A percentile compares a stretch with the other conserved stretches of the same genome.
These are phyloP conservation scores for Senna siamea DNA, from an alignment of 306 rosid genomes.

Conservation along the genomic window DNA sequence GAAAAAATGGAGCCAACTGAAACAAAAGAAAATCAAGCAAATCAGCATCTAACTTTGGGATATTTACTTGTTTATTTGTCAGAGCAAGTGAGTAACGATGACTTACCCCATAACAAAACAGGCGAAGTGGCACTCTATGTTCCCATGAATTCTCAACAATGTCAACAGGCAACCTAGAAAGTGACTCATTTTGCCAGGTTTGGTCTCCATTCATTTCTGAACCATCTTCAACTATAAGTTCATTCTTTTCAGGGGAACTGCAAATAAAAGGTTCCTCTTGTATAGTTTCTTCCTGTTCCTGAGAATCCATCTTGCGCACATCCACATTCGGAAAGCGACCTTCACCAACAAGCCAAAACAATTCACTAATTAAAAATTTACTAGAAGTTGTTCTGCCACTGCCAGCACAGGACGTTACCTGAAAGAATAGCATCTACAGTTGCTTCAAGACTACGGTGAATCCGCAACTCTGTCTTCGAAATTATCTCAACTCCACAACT, in stretches of 20 bases:
- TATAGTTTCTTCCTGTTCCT: slow-evolving; percentile 48
- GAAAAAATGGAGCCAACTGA: neutral
- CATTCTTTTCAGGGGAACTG: slow-evolving; percentile 48
- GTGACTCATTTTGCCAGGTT: slow-evolving; percentile 43
- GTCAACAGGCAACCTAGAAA: slow-evolving; percentile 49
- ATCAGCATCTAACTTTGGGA: slow-evolving; percentile 7
- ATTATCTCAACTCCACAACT: slow-evolving; percentile 86
- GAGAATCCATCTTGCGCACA: slow-evolving; percentile 74
- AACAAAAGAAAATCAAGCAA: slow-evolving; percentile 5
- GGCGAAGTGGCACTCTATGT: slow-evolving; percentile 50
- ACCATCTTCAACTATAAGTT: slow-evolving; percentile 47
- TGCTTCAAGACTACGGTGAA: slow-evolving; percentile 84
- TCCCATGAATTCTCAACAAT: slow-evolving; percentile 53
- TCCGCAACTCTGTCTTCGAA: slow-evolving; percentile 85
- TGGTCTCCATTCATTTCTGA: slow-evolving; percentile 45
- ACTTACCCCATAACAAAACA: slow-evolving; percentile 94
- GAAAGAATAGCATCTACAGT: slow-evolving; percentile 90
- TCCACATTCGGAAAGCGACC: slow-evolving; percentile 81
- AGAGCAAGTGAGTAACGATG: slow-evolving; percentile 28
- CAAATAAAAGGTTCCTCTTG: slow-evolving; percentile 42
- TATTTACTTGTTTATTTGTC: slow-evolving; percentile 21
- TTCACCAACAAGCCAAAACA: slow-evolving; percentile 47
- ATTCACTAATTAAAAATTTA: slow-evolving; percentile 24
- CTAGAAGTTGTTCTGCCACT: slow-evolving; percentile 21
- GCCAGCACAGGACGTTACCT: slow-evolving; percentile 46